Evolutionary conservation across 352 stramenopile genomes (phyloP), one percentile per base, ranked within the genome.

Genomic region (Globisporangium apiculatum): DNA sequence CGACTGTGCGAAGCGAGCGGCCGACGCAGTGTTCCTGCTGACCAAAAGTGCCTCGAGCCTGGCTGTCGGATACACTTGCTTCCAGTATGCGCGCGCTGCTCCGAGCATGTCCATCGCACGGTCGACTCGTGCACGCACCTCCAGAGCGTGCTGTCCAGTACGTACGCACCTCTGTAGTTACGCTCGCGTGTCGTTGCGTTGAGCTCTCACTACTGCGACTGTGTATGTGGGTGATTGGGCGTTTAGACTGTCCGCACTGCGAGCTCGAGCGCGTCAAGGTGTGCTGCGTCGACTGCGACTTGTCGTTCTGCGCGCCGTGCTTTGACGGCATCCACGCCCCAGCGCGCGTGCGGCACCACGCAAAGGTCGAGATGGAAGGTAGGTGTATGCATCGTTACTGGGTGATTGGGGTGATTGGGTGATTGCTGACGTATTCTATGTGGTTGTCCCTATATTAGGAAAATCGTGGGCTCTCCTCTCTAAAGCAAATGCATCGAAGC

Each of bases 201-300:
- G 12, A 18, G 15, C 12, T 5, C 42, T 47, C 42, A 36, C 35
- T 15, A 18, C 18, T 49, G 37, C 1, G 18, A 7, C 24, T 36
- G 9, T 40, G 31, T 12, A n/a, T 36, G 42, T 35, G 15, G 48
- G 12, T 49, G 51, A 11, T 18, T 18, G 4, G 48, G n/a, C 37
- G 12, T 64, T 10, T n/a, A 91, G 78, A 64, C n/a, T 91, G 82
- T 60, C 76, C 66, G 15, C 77, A 84, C 24, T 91, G 82, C 38
- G 75, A 83, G 38, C 5, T 75, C n/a, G 62, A 76, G 3, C 69
- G 24, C 14, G 60, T 83, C 4, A 51, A 55, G 0, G 76, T 72
- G 55, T 89, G 71, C 69, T 91, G 82, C 61, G 47, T 66, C 5
- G 64, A 83, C 31, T 91, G 82, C 47, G 71, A 89, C 24, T 51